phyloP scores from a whole-genome alignment of 2,329 filamentous ascomycete species.

The Paradendryphiella salina region DNA sequence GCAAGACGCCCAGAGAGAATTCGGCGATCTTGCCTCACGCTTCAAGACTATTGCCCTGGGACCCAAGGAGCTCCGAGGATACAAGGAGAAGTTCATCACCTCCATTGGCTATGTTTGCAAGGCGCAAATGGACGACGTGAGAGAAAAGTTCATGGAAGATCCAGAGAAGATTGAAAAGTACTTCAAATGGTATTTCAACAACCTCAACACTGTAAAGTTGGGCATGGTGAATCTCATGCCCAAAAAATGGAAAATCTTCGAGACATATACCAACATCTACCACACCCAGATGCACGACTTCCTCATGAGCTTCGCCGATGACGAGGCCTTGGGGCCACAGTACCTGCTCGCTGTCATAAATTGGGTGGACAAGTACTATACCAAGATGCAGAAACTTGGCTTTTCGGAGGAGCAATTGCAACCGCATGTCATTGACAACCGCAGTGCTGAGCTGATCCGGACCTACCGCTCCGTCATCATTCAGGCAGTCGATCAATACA shows the following conservation, averaged over 20 bases:
- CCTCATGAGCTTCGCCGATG: conserved; percentile 78
- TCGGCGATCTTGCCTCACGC: conserved; percentile 87
- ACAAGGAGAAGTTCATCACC: conserved; percentile 92
- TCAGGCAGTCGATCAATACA: conserved; percentile 95
- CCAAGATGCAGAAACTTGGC: conserved; percentile 90
- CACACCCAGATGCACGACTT: conserved; percentile 96
- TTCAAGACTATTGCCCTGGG: conserved; percentile 96
- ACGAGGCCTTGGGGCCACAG: conserved; percentile 78
- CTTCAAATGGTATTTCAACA: conserved; percentile 97
- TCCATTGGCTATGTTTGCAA: conserved; percentile 75
- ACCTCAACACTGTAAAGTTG: conserved; percentile 89
- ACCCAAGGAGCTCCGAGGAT: conserved; percentile 87
- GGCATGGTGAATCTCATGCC: conserved; percentile 92
- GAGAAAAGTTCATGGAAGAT: conserved; percentile 78
- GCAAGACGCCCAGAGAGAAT: conserved; percentile 92
- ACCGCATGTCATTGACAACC: conserved; percentile 87
- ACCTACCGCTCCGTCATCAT: conserved; percentile 96
- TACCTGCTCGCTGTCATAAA: conserved; percentile 91
- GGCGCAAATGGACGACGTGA: conserved; percentile 71
- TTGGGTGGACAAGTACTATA: conserved; percentile 95
- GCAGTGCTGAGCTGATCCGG: conserved; percentile 85
- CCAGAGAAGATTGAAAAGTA: conserved; percentile 81
- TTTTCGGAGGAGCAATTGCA: conserved; percentile 74
- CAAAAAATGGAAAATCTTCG: conserved; percentile 94
- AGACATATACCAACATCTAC: conserved; percentile 87